phyloP scores from a whole-genome alignment of 1,284 basidiomycete species.

The Malassezia sp. region DNA sequence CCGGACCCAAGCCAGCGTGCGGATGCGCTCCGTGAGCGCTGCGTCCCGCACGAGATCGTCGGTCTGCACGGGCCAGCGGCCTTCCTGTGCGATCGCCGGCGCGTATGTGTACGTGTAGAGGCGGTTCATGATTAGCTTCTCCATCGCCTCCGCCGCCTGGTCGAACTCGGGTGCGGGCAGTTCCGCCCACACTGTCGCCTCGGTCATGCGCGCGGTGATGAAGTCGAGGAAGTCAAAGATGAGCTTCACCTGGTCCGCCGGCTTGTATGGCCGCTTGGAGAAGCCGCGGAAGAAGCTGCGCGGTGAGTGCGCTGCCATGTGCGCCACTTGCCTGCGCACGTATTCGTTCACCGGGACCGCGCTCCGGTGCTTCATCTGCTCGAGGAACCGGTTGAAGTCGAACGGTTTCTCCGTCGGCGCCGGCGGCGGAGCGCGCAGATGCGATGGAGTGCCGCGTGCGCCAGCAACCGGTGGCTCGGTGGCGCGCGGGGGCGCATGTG shows the following conservation, averaged over 20 bases:
- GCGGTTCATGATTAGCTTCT: slow-evolving; percentile 98
- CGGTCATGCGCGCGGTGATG: slow-evolving; percentile 38
- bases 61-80: slow-evolving; percentile 52
- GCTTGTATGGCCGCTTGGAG: slow-evolving; percentile 43
- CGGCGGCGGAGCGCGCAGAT: background rate
- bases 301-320: background rate
- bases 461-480: no score
- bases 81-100: slow-evolving; percentile 40
- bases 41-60: slow-evolving; percentile 92
- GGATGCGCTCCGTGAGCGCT: slow-evolving; percentile 78
- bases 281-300: slow-evolving; percentile 44
- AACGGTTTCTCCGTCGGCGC: slow-evolving; percentile 28
- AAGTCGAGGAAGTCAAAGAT: slow-evolving; percentile 47
- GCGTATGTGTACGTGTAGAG: slow-evolving; percentile 55
- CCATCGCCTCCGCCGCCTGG: slow-evolving; percentile 95
- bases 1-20: slow-evolving; percentile 77
- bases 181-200: slow-evolving; percentile 33
- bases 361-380: slow-evolving; percentile 44
- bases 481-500: no score
- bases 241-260: slow-evolving; percentile 42
- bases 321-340: slow-evolving; percentile 4
- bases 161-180: slow-evolving; percentile 71
- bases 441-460: no score
- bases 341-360: slow-evolving; percentile 44
- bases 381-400: slow-evolving; percentile 45